phyloP scores from a whole-genome alignment of 1,284 basidiomycete genomes.

The Ustilago tritici region DNA sequence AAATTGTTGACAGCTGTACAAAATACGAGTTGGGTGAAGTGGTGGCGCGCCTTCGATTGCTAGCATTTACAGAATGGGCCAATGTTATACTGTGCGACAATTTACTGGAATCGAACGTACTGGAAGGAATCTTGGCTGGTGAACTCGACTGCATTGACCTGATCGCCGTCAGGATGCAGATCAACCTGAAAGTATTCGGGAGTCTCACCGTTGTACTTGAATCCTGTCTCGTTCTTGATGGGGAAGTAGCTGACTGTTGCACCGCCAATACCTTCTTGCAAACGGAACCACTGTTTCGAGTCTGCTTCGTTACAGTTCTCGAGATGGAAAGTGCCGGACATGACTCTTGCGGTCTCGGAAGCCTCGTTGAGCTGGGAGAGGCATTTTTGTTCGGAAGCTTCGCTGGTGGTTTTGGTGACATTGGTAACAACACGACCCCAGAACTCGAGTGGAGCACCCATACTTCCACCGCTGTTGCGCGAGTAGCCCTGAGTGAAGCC shows the following conservation, averaged over 20 bases:
- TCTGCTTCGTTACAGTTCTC: constrained; percentile 24
- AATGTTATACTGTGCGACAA: not conserved
- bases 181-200: constrained; percentile 26
- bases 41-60: constrained; percentile 13
- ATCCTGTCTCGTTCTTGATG: constrained; percentile 31
- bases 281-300: constrained; percentile 36
- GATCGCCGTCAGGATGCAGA: constrained; percentile 13
- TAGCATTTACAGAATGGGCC: not conserved
- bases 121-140: constrained; percentile 6
- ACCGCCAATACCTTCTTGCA: constrained; percentile 29
- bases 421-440: constrained; percentile 39
- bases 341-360: constrained; percentile 2
- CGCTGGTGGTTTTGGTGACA: not conserved
- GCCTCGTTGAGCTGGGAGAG: constrained; percentile 11
- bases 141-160: constrained; percentile 12
- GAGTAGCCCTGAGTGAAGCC: constrained; percentile 39
- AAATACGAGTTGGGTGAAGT: not conserved
- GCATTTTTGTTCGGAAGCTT: constrained; percentile 8
- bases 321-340: constrained; percentile 6
- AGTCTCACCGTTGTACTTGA: constrained; percentile 29
- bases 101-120: constrained; percentile 23
- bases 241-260: constrained; percentile 27
- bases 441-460: constrained; percentile 43
- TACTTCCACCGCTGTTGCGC: constrained; percentile 27
- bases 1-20: not conserved